phyloP scores from a whole-genome alignment of 1,284 basidiomycete genomes.

The Ceratobasidium sp. region DNA sequence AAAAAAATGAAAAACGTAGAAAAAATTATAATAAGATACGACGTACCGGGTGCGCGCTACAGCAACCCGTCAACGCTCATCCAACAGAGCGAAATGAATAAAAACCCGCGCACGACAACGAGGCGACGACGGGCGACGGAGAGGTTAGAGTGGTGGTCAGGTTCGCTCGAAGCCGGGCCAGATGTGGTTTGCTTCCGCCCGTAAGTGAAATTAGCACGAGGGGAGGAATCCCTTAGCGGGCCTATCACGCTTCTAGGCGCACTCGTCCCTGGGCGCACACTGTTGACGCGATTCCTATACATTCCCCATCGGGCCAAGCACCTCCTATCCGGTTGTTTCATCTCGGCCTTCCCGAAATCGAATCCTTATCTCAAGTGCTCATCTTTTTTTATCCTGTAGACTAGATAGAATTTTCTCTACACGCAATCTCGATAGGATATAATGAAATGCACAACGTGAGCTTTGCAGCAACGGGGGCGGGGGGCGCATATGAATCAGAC shows the following conservation, averaged over 20 bases:
- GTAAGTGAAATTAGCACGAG: slow-evolving; percentile 9
- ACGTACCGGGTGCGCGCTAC: too few relatives aligned
- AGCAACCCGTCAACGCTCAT: background rate
- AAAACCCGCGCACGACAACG: background rate
- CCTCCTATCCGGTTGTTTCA: too few relatives aligned
- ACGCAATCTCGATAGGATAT: too few relatives aligned
- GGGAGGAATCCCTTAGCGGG: background rate
- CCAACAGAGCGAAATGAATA: background rate
- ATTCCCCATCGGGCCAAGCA: slow-evolving; percentile 2
- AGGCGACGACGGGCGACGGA: background rate
- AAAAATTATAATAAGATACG: too few relatives aligned
- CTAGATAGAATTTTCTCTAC: too few relatives aligned
- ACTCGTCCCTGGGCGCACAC: background rate
- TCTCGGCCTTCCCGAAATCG: too few relatives aligned
- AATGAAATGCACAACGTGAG: too few relatives aligned
- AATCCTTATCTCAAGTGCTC: too few relatives aligned
- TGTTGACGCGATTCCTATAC: slow-evolving; percentile 4
- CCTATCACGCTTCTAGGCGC: slow-evolving; percentile 28
- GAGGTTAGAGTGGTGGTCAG: slow-evolving; percentile 16
- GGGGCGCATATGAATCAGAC: too few relatives aligned
- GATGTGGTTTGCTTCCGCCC: slow-evolving; percentile 36
- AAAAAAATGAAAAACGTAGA: background rate
- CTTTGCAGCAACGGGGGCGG: too few relatives aligned
- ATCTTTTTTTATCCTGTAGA: too few relatives aligned
- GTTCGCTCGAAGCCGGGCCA: too few relatives aligned